These are phyloP conservation scores for Eimeria necatrix DNA, from an alignment of 169 alveolate species.

Conservation along the genomic window DNA sequence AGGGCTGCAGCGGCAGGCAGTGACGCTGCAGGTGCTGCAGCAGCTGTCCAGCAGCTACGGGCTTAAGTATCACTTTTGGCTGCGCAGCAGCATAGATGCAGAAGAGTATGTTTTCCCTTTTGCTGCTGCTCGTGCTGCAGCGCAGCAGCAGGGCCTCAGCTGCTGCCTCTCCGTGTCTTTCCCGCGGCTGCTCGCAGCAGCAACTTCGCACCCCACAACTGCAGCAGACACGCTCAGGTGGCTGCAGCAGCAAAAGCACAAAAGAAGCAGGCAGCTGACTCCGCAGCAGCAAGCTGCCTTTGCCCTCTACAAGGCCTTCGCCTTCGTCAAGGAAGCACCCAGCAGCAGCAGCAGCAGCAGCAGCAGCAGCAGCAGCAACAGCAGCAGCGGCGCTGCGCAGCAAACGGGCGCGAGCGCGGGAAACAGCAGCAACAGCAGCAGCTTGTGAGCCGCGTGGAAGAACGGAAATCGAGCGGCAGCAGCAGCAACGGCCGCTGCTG, in stretches of 20 bases:
- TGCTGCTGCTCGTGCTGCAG: slow-evolving; percentile 79
- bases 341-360: not conserved
- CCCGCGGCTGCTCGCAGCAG: slow-evolving; percentile 70
- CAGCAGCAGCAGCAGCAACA: not conserved
- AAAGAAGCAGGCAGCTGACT: not conserved
- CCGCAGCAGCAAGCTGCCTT: slow-evolving; percentile 49
- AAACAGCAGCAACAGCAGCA: too few relatives aligned
- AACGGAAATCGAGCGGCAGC: too few relatives aligned
- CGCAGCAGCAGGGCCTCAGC: slow-evolving; percentile 74
- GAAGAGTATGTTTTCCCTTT: slow-evolving; percentile 86
- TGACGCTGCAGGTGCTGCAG: slow-evolving; percentile 6
- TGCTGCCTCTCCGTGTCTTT: slow-evolving; percentile 76
- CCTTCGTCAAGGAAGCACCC: not conserved
- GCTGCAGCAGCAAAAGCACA: not conserved
- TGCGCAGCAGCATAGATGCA: slow-evolving; percentile 86
- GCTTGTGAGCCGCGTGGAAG: too few relatives aligned
- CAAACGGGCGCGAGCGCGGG: not conserved
- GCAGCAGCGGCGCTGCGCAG: not conserved
- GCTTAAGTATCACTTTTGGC: slow-evolving; percentile 86
- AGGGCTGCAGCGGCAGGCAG: too few relatives aligned
- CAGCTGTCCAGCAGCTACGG: slow-evolving; percentile 75
- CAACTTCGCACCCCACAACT: not conserved
- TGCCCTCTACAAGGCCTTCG: slow-evolving; percentile 36
- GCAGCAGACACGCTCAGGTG: slow-evolving; percentile 11
- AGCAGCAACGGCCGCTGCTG: too few relatives aligned